Base-by-base conservation (phyloP, 768 basidiomycete species). In the Serendipita indica region DNA sequence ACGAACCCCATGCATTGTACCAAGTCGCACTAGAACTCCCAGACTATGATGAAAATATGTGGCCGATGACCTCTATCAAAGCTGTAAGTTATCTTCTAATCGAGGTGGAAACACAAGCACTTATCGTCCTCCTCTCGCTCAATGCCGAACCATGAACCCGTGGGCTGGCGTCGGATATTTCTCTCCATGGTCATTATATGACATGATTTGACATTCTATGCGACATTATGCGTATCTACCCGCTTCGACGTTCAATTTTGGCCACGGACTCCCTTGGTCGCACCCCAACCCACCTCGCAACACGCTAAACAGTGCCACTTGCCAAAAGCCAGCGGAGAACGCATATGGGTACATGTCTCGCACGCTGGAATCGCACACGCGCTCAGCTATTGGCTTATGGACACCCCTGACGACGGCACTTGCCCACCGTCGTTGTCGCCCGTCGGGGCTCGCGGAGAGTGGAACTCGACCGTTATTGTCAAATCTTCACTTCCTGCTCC, bases 301-400 rank as follows among this genome's bases (percentile, higher is more conserved):
- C n/a, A n/a, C n/a, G n/a, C n/a, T n/a, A n/a, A n/a, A 34, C 60
- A 90, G 88, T 90, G 88, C 68, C 80, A 86, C 68, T 72, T 89
- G 13, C 66, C 71, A n/a, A 67, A 69, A 60, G 70, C 73, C 52
- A 74, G 76, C 16, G 70, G 78, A 34, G 83, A 87, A 57, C 71
- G 74, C 27, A 66, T 89, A 61, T 67, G 76, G 43, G 67, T 89
- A 16, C 83, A 86, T 66, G 62, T 78, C 58, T 73, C 12, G 67
- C 71, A 60, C 62, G 65, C 71, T 14, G 72, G 69, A 12, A 33
- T 16, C 49, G 67, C 83, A n/a, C 80, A 78, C 66, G 78, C 82
- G 43, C 65, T 89, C 57, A 82, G 87, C 66, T 84, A 88, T 67
- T 86, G 84, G 64, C 72, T 88, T 22, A 75, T 75, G 33, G 80